phyloP scores from a whole-genome alignment of 805 yeast genomes.

The Kluyveromyces dobzhanskii region DNA sequence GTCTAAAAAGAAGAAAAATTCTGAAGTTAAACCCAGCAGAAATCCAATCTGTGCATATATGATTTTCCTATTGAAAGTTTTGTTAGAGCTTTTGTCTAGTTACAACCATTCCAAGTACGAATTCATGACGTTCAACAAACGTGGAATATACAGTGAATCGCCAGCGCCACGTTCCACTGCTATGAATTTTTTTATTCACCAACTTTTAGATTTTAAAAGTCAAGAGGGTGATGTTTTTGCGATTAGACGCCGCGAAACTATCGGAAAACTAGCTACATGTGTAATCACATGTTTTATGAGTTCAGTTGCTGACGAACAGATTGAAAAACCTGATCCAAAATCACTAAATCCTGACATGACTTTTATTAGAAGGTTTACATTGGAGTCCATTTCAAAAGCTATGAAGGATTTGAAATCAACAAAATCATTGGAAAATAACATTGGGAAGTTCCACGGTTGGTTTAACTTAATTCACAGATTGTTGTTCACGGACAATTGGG shows the following conservation, averaged over 20 bases:
- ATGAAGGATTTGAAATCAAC: slow-evolving; percentile 41
- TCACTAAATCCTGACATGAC: slow-evolving; percentile 60
- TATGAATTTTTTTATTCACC: slow-evolving; percentile 67
- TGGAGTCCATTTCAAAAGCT: slow-evolving; percentile 58
- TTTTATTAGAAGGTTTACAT: slow-evolving; percentile 63
- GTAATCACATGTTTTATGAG: slow-evolving; percentile 58
- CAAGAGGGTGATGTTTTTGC: slow-evolving; percentile 29
- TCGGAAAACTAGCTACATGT: slow-evolving; percentile 55
- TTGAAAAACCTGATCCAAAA: slow-evolving; percentile 35
- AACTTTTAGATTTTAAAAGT: slow-evolving; percentile 52
- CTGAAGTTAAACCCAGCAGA: slow-evolving; percentile 32
- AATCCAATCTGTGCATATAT: slow-evolving; percentile 58
- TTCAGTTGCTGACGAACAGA: slow-evolving; percentile 40
- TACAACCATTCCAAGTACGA: slow-evolving; percentile 78
- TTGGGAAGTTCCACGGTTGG: slow-evolving; percentile 25
- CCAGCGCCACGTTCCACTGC: slow-evolving; percentile 71
- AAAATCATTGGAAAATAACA: slow-evolving; percentile 19
- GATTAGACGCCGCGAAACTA: slow-evolving; percentile 41
- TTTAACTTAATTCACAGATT: slow-evolving; percentile 22
- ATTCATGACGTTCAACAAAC: slow-evolving; percentile 65
- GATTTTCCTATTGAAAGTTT: slow-evolving; percentile 55
- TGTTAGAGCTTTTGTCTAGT: slow-evolving; percentile 67
- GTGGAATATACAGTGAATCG: slow-evolving; percentile 34
- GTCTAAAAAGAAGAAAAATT: slow-evolving; percentile 7
- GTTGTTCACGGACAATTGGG: slow-evolving; percentile 20